Conservation (phyloP, 345 rosid genomes). For the Passiflora organensis region DNA sequence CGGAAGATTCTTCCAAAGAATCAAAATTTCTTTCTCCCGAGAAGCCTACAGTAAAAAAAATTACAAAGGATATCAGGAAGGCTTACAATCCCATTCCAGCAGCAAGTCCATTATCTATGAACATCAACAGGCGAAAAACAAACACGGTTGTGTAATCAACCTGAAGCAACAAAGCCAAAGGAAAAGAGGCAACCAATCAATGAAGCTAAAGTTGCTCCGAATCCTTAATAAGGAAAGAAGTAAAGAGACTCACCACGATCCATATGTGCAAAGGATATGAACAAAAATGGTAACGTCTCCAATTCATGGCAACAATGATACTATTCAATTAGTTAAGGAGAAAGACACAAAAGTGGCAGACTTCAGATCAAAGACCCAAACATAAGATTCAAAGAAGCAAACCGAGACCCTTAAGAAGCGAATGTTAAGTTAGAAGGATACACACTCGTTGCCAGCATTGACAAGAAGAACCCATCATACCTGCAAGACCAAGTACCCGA, state of each 20-base stretch:
- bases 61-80: slow-evolving; percentile 8
- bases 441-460: slow-evolving; percentile 98
- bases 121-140: slow-evolving; percentile 87
- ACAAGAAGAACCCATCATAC: slow-evolving; percentile 99
- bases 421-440: slow-evolving; percentile 49
- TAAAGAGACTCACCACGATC: slow-evolving; percentile 71
- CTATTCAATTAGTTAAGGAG: slow-evolving; percentile 39
- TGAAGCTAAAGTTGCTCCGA: not conserved
- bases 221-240: not conserved
- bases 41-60: too few species aligned
- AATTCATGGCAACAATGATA: slow-evolving; percentile 80
- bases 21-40: too few species aligned
- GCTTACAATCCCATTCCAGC: slow-evolving; percentile 98
- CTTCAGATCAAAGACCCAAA: not conserved
- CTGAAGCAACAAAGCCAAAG: slow-evolving; percentile 37
- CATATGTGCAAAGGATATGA: slow-evolving; percentile 90
- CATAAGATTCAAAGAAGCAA: not conserved
- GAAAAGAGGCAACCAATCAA: not conserved
- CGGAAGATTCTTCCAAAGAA: too few species aligned
- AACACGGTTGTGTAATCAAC: slow-evolving; percentile 90
- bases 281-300: slow-evolving; percentile 77
- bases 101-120: slow-evolving; percentile 88
- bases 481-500: slow-evolving; percentile 36
- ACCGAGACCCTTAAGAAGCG: not conserved
- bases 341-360: not conserved